Evolutionary conservation across 805 yeast genomes (phyloP).

Genomic region (Lipomyces starkeyi): DNA sequence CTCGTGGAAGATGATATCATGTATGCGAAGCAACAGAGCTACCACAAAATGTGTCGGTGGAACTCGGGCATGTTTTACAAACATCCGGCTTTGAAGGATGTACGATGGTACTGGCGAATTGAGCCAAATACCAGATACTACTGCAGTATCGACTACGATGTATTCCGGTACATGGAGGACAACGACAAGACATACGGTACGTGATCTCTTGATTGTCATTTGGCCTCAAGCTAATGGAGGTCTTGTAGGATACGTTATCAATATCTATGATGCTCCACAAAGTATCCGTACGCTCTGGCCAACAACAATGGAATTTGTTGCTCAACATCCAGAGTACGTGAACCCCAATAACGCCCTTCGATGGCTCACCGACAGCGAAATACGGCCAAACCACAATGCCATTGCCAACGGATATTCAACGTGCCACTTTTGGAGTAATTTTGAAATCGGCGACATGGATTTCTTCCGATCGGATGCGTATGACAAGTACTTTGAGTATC

Average conservation of each 20-base stretch:
- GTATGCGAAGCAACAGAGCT: slow-evolving; percentile 65
- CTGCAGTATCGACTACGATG: slow-evolving; percentile 73
- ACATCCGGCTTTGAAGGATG: slow-evolving; percentile 65
- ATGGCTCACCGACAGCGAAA: slow-evolving; percentile 66
- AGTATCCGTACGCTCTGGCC: slow-evolving; percentile 72
- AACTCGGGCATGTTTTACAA: slow-evolving; percentile 69
- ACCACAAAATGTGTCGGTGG: slow-evolving; percentile 86
- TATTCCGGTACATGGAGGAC: slow-evolving; percentile 52
- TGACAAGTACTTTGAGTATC: slow-evolving; percentile 61
- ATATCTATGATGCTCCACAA: slow-evolving; percentile 71
- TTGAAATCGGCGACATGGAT: slow-evolving; percentile 85
- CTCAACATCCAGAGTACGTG: slow-evolving; percentile 62
- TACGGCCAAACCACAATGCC: slow-evolving; percentile 55
- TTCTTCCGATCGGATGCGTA: slow-evolving; percentile 76
- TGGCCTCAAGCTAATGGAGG: slow-evolving; percentile 47
- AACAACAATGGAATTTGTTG: slow-evolving; percentile 64
- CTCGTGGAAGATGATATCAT: slow-evolving; percentile 55
- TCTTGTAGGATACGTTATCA: slow-evolving; percentile 60
- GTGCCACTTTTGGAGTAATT: slow-evolving; percentile 92
- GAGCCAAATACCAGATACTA: slow-evolving; percentile 76
- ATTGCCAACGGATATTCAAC: slow-evolving; percentile 64
- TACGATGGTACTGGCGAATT: slow-evolving; percentile 78
- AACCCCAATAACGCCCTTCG: slow-evolving; percentile 65
- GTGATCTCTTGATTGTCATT: slow-evolving; percentile 59
- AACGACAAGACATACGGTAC: slow-evolving; percentile 75